A percentile compares a stretch with the other conserved stretches of the same genome.
These are phyloP conservation scores for Obelidium mucronatum DNA, from an alignment of 192 early-diverging fungal genomes.

Conservation along the genomic window DNA sequence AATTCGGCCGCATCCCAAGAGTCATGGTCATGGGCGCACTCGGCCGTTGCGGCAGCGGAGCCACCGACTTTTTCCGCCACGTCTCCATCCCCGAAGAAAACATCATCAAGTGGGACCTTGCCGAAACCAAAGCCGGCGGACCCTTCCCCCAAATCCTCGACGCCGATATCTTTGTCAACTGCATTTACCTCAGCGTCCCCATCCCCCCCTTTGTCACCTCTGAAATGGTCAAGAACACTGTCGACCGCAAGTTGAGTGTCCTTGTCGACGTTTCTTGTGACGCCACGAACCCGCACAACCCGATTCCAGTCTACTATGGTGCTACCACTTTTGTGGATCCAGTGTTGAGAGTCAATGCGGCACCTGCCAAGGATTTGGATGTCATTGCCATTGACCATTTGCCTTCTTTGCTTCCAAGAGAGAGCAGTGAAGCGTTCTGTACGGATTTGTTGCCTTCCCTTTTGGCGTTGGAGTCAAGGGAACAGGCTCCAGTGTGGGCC, in stretches of 20 bases:
- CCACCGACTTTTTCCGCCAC: slow-evolving; percentile 80
- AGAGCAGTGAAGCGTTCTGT: slow-evolving; percentile 88
- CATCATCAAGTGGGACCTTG: slow-evolving; percentile 96
- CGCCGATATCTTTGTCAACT: slow-evolving; percentile 97
- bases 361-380: slow-evolving; percentile 74
- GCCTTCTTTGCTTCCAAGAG: slow-evolving; percentile 92
- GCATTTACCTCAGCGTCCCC: slow-evolving; percentile 91
- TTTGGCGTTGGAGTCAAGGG: slow-evolving; percentile 63
- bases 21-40: slow-evolving; percentile 99
- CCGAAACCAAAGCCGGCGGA: slow-evolving; percentile 90
- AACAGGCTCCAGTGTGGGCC: slow-evolving; percentile 71
- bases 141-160: slow-evolving; percentile 91
- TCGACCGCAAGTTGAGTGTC: slow-evolving; percentile 75
- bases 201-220: slow-evolving; percentile 96
- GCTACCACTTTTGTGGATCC: slow-evolving; percentile 97
- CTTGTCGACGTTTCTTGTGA: slow-evolving; percentile 96
- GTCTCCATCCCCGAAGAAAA: slow-evolving; percentile 84
- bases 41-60: slow-evolving; percentile 93
- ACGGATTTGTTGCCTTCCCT: slow-evolving; percentile 86
- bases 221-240: slow-evolving; percentile 75
- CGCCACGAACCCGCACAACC: slow-evolving; percentile 97
- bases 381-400: slow-evolving; percentile 97
- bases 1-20: slow-evolving; percentile 71
- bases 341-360: slow-evolving; percentile 70
- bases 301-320: slow-evolving; percentile 91